phyloP scores from a whole-genome alignment of 441 rosid species.

The Gossypium gossypioides region DNA sequence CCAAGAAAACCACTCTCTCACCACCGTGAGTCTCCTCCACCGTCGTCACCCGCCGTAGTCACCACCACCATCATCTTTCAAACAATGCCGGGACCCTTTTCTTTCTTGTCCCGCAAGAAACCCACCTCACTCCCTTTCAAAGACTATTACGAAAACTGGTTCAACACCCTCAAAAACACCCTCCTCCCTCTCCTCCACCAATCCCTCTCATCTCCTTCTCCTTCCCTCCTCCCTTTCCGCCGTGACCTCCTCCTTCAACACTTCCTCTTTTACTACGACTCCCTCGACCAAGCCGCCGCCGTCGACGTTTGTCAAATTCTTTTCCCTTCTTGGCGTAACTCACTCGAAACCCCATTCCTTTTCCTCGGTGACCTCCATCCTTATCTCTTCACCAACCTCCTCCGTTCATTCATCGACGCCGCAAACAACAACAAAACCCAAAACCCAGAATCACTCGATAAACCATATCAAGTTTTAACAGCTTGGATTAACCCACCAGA shows the following conservation, averaged over 20 bases:
- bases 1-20: background rate
- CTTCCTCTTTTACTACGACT: slow-evolving; percentile 50
- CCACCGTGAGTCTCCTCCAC: no score
- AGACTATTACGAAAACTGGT: slow-evolving; percentile 43
- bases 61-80: slow-evolving; percentile 9
- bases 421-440: slow-evolving; percentile 14
- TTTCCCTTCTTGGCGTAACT: slow-evolving; percentile 60
- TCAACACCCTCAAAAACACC: slow-evolving; percentile 30
- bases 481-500: slow-evolving; percentile 47
- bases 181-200: slow-evolving; percentile 51
- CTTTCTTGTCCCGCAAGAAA: slow-evolving; percentile 32
- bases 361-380: slow-evolving; percentile 87
- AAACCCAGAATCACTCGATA: slow-evolving; percentile 3
- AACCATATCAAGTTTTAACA: slow-evolving; percentile 31
- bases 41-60: background rate
- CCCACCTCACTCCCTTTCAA: slow-evolving; percentile 36
- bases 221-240: slow-evolving; percentile 40
- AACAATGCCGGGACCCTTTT: slow-evolving; percentile 36
- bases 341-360: slow-evolving; percentile 63
- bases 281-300: slow-evolving; percentile 59
- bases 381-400: slow-evolving; percentile 57
- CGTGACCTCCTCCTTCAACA: slow-evolving; percentile 53
- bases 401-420: slow-evolving; percentile 45
- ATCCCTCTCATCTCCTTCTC: slow-evolving; percentile 43
- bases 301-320: slow-evolving; percentile 46